Percentiles rank a stretch among this genome's conserved stretches.
phyloP scores from a whole-genome alignment of 1,284 basidiomycete species.

The Moesziomyces antarcticus region DNA sequence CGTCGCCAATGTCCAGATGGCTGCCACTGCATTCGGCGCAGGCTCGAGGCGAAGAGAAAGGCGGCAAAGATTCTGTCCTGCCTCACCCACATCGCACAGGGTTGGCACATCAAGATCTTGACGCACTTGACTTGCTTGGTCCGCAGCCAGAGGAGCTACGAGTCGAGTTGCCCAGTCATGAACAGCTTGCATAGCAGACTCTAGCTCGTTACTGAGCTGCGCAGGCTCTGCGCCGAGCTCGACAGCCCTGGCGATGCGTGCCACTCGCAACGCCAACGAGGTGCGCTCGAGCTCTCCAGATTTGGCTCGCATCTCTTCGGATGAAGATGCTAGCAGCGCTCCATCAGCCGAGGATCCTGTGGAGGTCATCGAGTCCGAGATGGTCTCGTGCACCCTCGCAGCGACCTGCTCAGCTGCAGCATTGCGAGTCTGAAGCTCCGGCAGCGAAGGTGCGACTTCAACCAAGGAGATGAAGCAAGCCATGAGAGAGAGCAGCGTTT shows the following conservation, averaged over 20 bases:
- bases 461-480: slow-evolving; percentile 33
- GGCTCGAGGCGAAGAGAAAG: slow-evolving; percentile 24
- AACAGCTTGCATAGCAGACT: slow-evolving; percentile 19
- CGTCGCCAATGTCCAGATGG: slow-evolving; percentile 40
- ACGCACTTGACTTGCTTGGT: neutral
- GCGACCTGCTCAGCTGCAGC: slow-evolving; percentile 10
- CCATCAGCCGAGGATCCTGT: slow-evolving; percentile 3
- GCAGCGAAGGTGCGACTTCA: slow-evolving; percentile 18
- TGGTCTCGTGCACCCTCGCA: slow-evolving; percentile 5
- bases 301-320: slow-evolving; percentile 18
- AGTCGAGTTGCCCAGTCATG: slow-evolving; percentile 19
- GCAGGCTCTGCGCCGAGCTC: slow-evolving; percentile 9
- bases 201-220: slow-evolving; percentile 15
- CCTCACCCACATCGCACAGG: slow-evolving; percentile 49
- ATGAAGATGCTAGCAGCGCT: slow-evolving; percentile 6
- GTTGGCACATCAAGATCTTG: slow-evolving; percentile 17
- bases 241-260: slow-evolving; percentile 14
- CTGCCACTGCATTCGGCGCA: slow-evolving; percentile 5
- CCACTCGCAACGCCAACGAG: slow-evolving; percentile 12
- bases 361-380: neutral
- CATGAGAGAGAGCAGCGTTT: slow-evolving; percentile 37
- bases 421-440: slow-evolving; percentile 11
- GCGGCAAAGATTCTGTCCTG: slow-evolving; percentile 25
- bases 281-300: slow-evolving; percentile 27
- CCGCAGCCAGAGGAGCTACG: slow-evolving; percentile 5